Conservation (phyloP, 208 protist species). For the Lotmaria passim region DNA sequence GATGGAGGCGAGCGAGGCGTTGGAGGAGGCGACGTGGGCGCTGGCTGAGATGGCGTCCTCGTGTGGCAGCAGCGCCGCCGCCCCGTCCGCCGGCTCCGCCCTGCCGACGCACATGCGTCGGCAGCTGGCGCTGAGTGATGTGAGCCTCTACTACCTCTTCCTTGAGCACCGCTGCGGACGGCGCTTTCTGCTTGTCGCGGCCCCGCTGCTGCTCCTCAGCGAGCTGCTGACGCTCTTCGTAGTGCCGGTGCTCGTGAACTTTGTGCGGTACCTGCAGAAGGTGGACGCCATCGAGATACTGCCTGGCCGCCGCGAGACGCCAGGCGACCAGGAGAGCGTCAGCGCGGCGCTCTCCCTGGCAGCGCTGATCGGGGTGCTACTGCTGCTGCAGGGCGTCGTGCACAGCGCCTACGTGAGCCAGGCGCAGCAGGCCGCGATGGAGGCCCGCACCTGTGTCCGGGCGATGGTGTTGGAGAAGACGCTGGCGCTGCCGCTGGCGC, state of each 20-base stretch:
- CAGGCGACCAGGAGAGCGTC: slow-evolving; percentile 29
- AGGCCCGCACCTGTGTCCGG: slow-evolving; percentile 54
- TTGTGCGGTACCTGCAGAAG: slow-evolving; percentile 26
- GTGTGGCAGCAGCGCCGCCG: slow-evolving; percentile 35
- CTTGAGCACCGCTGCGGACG: slow-evolving; percentile 61
- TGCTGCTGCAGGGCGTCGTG: slow-evolving; percentile 52
- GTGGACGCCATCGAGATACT: slow-evolving; percentile 12
- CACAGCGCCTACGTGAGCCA: slow-evolving; percentile 54
- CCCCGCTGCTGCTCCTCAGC: slow-evolving; percentile 54
- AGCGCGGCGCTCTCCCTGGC: slow-evolving; percentile 35
- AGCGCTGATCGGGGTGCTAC: slow-evolving; percentile 36
- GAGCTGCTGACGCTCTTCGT: slow-evolving; percentile 43
- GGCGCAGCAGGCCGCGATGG: slow-evolving; percentile 49
- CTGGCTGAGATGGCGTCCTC: slow-evolving; percentile 42
- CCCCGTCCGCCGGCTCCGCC: slow-evolving; percentile 39
- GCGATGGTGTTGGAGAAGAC: slow-evolving; percentile 69
- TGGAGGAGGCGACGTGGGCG: slow-evolving; percentile 38
- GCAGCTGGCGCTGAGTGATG: slow-evolving; percentile 43
- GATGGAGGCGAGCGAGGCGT: slow-evolving; percentile 33
- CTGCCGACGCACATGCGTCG: slow-evolving; percentile 51
- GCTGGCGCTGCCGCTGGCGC: slow-evolving; percentile 59
- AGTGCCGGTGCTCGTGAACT: slow-evolving; percentile 38
- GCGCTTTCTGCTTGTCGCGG: slow-evolving; percentile 54
- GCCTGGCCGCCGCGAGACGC: slow-evolving; percentile 19
- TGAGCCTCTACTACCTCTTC: slow-evolving; percentile 66